Conservation (phyloP, 2,329 filamentous ascomycete genomes). For the Venturia oleaginea region DNA sequence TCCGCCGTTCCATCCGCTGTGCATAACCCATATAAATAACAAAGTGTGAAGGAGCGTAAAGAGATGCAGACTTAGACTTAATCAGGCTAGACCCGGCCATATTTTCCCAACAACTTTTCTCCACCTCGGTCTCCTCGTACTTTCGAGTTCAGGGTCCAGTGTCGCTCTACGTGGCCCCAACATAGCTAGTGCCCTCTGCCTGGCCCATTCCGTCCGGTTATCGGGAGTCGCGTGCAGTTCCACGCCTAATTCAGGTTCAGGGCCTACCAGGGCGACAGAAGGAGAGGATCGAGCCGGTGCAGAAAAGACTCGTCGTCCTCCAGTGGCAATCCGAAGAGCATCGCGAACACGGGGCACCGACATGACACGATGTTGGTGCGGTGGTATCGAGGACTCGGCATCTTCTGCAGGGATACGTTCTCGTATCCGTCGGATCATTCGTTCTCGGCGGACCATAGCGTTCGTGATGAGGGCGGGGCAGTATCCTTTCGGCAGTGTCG, state of each 20-base stretch:
- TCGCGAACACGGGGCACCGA: background rate
- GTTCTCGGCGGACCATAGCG: conserved; percentile 74
- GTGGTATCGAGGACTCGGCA: background rate
- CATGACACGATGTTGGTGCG: background rate
- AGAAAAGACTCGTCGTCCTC: conserved; percentile 8
- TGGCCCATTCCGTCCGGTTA: conserved; percentile 9
- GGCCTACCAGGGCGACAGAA: background rate
- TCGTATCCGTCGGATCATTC: conserved; percentile 50
- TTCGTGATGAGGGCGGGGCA: conserved; percentile 61
- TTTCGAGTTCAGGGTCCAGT: conserved; percentile 4
- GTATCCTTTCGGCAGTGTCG: conserved; percentile 60
- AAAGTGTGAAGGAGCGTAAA: background rate
- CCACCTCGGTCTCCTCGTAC: conserved; percentile 14
- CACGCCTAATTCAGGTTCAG: background rate
- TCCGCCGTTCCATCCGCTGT: background rate
- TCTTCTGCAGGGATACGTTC: conserved; percentile 2
- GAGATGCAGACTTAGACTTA: background rate
- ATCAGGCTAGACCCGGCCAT: conserved; percentile 13
- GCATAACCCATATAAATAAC: background rate
- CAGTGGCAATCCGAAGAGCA: background rate
- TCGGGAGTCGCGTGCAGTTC: background rate
- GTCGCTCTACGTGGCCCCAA: background rate
- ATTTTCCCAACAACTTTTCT: conserved; percentile 14
- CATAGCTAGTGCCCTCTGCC: conserved; percentile 13
- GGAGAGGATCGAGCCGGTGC: background rate